Conservation (phyloP, 495 filamentous ascomycete species). For the Penicillium cosmopolitanum region DNA sequence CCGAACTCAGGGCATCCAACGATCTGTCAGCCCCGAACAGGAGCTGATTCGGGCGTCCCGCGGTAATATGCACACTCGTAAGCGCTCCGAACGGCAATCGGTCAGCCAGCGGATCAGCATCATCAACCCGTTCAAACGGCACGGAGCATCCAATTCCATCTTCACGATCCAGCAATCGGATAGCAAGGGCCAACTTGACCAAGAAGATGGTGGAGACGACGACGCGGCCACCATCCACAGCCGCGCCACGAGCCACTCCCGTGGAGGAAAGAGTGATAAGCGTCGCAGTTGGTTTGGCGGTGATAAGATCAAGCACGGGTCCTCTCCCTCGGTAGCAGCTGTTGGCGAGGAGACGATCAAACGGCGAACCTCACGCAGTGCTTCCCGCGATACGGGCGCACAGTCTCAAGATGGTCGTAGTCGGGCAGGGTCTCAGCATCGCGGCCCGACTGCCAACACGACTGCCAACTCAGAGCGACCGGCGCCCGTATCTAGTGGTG, state of each 20-base stretch:
- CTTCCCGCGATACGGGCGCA: conserved; percentile 32
- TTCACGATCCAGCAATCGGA: conserved; percentile 37
- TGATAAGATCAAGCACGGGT: conserved; percentile 40
- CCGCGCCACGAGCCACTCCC: conserved; percentile 44
- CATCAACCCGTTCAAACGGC: conserved; percentile 53
- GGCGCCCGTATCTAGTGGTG: conserved; percentile 33
- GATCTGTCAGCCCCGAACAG: conserved; percentile 45
- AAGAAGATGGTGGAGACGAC: conserved; percentile 37
- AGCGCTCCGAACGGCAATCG: conserved; percentile 43
- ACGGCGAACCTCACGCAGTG: conserved; percentile 35
- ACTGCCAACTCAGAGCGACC: conserved; percentile 20
- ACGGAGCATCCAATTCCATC: conserved; percentile 40
- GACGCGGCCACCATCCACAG: conserved; percentile 51
- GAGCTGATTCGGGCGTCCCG: conserved; percentile 41
- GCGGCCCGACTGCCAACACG: conserved; percentile 23
- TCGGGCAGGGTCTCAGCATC: conserved; percentile 37
- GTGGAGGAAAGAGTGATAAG: conserved; percentile 40
- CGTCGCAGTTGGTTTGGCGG: conserved; percentile 50
- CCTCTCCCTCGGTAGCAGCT: conserved; percentile 38
- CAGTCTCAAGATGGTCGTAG: conserved; percentile 42
- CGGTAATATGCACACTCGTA: conserved; percentile 35
- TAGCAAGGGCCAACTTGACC: conserved; percentile 32
- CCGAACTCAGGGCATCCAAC: conserved; percentile 29
- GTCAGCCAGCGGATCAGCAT: conserved; percentile 53
- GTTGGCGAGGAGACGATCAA: conserved; percentile 36